A percentile compares a stretch with the other conserved stretches of the same genome.
Conservation (phyloP, 352 stramenopile genomes). For the Globisporangium rhizosaccharum region DNA sequence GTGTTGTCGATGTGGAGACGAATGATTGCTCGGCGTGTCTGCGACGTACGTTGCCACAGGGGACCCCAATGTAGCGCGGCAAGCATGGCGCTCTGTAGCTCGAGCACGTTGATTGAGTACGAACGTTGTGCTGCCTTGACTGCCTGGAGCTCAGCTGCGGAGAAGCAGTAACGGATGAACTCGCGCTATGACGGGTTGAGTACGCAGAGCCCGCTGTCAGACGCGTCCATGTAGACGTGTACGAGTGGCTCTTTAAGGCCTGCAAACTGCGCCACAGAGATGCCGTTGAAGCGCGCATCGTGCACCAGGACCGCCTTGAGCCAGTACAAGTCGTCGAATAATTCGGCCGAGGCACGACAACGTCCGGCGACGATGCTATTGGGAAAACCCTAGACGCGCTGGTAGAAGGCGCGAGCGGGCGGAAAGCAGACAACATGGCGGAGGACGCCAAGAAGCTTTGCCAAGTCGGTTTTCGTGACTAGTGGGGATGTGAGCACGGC, state of each 20-base stretch:
- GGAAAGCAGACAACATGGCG: background rate
- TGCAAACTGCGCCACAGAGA: background rate
- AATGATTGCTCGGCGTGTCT: background rate
- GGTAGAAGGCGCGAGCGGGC: background rate
- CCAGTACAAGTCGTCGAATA: background rate
- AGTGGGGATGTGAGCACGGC: background rate
- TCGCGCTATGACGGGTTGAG: background rate
- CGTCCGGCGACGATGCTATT: background rate
- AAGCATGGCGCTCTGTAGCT: background rate
- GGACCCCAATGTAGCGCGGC: background rate
- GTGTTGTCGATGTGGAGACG: background rate
- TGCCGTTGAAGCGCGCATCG: background rate
- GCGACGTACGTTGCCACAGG: background rate
- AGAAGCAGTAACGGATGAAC: background rate
- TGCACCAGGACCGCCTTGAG: background rate
- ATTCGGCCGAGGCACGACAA: background rate
- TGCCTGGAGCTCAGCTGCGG: background rate
- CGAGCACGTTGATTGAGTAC: background rate
- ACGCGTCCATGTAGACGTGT: background rate
- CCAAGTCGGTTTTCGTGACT: background rate
- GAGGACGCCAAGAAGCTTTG: background rate
- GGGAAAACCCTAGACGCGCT: background rate
- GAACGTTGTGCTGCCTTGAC: background rate
- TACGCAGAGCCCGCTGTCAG: background rate
- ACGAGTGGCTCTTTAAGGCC: background rate